These are phyloP conservation scores for Aspergillus sp. DNA, from an alignment of 2,329 filamentous ascomycete genomes.

Conservation along the genomic window DNA sequence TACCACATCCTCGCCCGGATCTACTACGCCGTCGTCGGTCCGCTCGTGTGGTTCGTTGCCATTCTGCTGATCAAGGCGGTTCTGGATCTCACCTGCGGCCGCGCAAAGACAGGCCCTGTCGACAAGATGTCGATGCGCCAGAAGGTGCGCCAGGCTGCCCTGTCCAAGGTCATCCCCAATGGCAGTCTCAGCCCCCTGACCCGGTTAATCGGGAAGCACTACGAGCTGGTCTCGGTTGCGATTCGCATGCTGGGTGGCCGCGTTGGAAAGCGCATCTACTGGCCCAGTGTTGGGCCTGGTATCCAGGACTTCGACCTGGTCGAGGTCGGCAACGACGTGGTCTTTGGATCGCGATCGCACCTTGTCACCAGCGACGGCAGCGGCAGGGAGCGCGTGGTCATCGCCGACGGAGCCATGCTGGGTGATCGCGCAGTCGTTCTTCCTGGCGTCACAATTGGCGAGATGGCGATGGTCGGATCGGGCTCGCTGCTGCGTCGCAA, in stretches of 20 bases:
- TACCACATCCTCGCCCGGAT: slow-evolving; percentile 2
- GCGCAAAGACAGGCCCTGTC: neutral
- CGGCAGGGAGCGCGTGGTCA: slow-evolving; percentile 49
- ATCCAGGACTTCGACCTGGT: slow-evolving; percentile 56
- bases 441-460: slow-evolving; percentile 52
- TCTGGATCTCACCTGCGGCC: neutral
- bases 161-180: neutral
- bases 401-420: slow-evolving; percentile 55
- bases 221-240: slow-evolving; percentile 3
- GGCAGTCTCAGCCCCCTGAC: neutral
- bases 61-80: neutral
- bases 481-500: slow-evolving; percentile 52
- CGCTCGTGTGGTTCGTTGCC: neutral
- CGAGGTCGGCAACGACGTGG: slow-evolving; percentile 59
- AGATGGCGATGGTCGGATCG: slow-evolving; percentile 53
- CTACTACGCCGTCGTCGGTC: slow-evolving; percentile 1
- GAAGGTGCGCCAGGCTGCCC: slow-evolving; percentile 1
- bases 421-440: slow-evolving; percentile 56
- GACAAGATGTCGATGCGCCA: slow-evolving; percentile 1
- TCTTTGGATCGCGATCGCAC: slow-evolving; percentile 58
- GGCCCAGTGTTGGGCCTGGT: neutral
- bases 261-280: slow-evolving; percentile 2
- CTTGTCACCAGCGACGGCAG: slow-evolving; percentile 54
- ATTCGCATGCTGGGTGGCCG: neutral
- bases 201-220: slow-evolving; percentile 1